Evolutionary conservation across 1,139 yeast genomes (phyloP).

Genomic region (Insectozyma bohioensis): DNA sequence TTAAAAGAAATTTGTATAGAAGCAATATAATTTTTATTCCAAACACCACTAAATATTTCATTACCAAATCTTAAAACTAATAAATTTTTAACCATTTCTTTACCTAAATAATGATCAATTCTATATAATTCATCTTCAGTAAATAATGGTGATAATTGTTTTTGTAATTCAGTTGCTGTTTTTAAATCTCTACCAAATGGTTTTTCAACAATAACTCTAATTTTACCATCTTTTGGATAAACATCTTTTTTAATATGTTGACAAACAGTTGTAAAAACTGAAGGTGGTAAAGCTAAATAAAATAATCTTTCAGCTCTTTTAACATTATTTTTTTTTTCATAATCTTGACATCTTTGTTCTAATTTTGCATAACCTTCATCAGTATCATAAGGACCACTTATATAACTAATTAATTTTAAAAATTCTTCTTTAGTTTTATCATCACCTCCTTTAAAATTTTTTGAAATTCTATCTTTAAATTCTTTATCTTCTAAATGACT

Average conservation of each 20-base stretch:
- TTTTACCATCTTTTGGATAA: constrained; percentile 67
- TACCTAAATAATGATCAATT: constrained; percentile 96
- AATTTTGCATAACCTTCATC: constrained; percentile 69
- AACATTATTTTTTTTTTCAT: constrained; percentile 52
- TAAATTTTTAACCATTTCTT: constrained; percentile 95
- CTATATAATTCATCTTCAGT: constrained; percentile 89
- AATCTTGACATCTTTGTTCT: constrained; percentile 51
- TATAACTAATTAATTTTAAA: constrained; percentile 62
- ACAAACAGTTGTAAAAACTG: constrained; percentile 82
- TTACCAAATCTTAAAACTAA: constrained; percentile 88
- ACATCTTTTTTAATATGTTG: constrained; percentile 65
- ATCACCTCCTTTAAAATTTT: constrained; percentile 58
- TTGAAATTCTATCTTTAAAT: constrained; percentile 63
- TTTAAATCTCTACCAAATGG: constrained; percentile 95
- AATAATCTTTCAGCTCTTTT: constrained; percentile 66
- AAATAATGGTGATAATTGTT: constrained; percentile 79
- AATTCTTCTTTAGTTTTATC: constrained; percentile 60
- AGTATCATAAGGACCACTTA: constrained; percentile 76
- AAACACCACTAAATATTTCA: constrained; percentile 76
- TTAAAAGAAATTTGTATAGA: constrained; percentile 88
- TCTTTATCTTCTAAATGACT: constrained; percentile 63
- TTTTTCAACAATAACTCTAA: constrained; percentile 89
- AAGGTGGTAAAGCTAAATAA: constrained; percentile 94
- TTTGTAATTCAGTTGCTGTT: constrained; percentile 75
- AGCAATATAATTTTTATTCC: constrained; percentile 79